Conservation (phyloP, 257 asterid genomes). For the Solanum pennellii region DNA sequence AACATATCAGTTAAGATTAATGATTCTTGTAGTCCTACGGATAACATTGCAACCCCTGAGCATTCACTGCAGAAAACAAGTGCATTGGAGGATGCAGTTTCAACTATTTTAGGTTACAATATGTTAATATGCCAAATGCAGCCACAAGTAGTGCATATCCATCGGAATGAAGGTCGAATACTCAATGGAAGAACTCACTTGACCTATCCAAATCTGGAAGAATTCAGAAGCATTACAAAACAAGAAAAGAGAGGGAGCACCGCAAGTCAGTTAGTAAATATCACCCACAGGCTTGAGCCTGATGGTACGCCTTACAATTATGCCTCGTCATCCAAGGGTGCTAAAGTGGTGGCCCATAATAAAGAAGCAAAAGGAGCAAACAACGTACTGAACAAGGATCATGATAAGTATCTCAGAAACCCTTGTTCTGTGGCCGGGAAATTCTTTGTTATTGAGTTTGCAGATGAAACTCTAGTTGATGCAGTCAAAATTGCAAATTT, state of each 20-base stretch:
- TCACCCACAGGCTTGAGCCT: conserved; percentile 80
- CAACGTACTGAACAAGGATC: conserved; percentile 76
- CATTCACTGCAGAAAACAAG: conserved; percentile 24
- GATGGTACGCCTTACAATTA: conserved; percentile 85
- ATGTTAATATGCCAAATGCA: conserved; percentile 31
- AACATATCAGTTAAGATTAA: conserved; percentile 23
- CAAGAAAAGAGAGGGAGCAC: conserved; percentile 34
- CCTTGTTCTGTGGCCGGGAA: conserved; percentile 78
- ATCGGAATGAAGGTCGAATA: conserved; percentile 10
- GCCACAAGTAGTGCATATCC: conserved; percentile 9
- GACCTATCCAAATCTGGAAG: conserved; percentile 63
- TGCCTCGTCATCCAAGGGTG: conserved; percentile 88
- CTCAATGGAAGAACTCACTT: conserved; percentile 36
- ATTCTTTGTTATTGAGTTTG: conserved; percentile 66
- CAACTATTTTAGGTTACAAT: conserved; percentile 35
- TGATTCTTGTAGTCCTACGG: conserved; percentile 7
- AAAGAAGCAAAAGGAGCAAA: conserved; percentile 86
- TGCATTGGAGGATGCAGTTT: conserved; percentile 33
- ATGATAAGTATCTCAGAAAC: conserved; percentile 79
- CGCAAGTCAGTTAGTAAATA: conserved; percentile 42
- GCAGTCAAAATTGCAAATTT: conserved; percentile 82
- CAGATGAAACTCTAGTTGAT: conserved; percentile 81
- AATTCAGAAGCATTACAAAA: conserved; percentile 51
- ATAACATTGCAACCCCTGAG: conserved; percentile 10
- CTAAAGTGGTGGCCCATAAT: conserved; percentile 78